A percentile compares a stretch with the other conserved stretches of the same genome.
Conservation (phyloP, 257 asterid species). For the Hygrophila difformis region DNA sequence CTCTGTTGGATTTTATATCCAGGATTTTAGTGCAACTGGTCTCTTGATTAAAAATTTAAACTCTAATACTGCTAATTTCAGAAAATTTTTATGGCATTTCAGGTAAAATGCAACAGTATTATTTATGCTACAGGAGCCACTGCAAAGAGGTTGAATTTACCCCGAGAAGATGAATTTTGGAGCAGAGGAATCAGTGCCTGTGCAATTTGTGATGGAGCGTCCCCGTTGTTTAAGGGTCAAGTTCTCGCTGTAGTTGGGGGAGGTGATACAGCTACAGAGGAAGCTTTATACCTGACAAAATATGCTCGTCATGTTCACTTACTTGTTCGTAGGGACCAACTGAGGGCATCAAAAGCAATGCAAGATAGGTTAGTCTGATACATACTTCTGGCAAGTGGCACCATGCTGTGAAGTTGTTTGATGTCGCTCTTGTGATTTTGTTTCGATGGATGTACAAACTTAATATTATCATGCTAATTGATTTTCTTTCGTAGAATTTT, state of each 20-base stretch:
- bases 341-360: constrained; percentile 97
- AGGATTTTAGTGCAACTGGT: too few species aligned
- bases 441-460: too few species aligned
- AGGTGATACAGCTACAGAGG: constrained; percentile 99
- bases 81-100: constrained; percentile 11
- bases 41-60: constrained; percentile 5
- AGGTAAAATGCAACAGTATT: constrained; percentile 89
- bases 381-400: background rate
- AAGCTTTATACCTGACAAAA: constrained; percentile 91
- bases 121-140: constrained; percentile 99
- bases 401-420: background rate
- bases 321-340: constrained; percentile 87
- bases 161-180: constrained; percentile 98
- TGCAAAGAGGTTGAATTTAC: constrained; percentile 71
- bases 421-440: background rate
- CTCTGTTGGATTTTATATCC: too few species aligned
- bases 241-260: constrained; percentile 99
- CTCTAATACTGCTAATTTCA: constrained; percentile 1
- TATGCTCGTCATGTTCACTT: constrained; percentile 98
- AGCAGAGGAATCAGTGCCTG: constrained; percentile 99
- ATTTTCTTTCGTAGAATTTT: too few species aligned
- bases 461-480: too few species aligned
- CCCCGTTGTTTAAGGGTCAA: constrained; percentile 92
- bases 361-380: constrained; percentile 72
- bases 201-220: constrained; percentile 99